Conservation (phyloP, 352 stramenopile genomes). For the Globisporangium abappressorium region DNA sequence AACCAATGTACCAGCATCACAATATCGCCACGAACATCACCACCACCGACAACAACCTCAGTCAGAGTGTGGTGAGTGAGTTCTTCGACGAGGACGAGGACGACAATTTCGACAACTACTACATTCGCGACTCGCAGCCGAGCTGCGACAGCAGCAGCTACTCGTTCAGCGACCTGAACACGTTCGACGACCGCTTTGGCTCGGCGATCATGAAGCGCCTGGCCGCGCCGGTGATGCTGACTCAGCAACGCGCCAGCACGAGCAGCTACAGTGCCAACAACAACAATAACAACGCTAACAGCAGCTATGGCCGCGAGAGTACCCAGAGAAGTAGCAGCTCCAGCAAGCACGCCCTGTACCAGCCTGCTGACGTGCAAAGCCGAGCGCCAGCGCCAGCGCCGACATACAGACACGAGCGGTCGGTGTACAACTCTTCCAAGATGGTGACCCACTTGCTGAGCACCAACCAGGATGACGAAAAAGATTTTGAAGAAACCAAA, state of each 20-base stretch:
- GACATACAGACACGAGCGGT: background rate
- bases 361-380: background rate
- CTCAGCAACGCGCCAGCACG: background rate
- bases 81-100: background rate
- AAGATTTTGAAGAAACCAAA: background rate
- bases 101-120: slow-evolving; percentile 7
- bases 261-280: background rate
- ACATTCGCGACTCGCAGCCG: slow-evolving; percentile 28
- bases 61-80: background rate
- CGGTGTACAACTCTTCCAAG: slow-evolving; percentile 14
- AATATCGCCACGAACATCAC: background rate
- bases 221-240: background rate
- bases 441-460: slow-evolving; percentile 17
- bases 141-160: slow-evolving; percentile 53
- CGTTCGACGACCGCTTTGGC: slow-evolving; percentile 38
- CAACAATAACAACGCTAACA: background rate
- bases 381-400: background rate
- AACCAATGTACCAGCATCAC: slow-evolving; percentile 4
- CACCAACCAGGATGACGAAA: background rate
- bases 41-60: background rate
- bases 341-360: slow-evolving; percentile 6
- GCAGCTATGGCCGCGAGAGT: background rate
- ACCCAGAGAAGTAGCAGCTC: background rate
- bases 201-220: slow-evolving; percentile 25
- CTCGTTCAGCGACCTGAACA: slow-evolving; percentile 61